Evolutionary conservation across 2,329 filamentous ascomycete species (phyloP).

Genomic region (Lizonia empirigonia): DNA sequence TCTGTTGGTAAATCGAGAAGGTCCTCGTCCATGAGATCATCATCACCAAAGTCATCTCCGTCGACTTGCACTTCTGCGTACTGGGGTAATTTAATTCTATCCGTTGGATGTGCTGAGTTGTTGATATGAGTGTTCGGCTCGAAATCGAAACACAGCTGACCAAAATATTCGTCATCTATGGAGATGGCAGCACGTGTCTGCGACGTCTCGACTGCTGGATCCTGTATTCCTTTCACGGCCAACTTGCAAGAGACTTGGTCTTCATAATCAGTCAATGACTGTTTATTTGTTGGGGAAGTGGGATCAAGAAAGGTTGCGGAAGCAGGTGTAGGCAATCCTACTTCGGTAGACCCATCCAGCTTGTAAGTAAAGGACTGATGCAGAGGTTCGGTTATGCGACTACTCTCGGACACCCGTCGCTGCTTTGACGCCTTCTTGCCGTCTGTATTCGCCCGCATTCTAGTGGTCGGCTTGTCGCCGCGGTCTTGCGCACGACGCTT

Average conservation of each 20-base stretch:
- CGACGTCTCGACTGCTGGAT: background rate
- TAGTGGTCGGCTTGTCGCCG: background rate
- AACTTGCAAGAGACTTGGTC: too few relatives aligned
- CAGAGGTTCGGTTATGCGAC: background rate
- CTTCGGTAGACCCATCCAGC: background rate
- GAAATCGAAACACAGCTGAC: constrained; percentile 11
- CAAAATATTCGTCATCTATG: background rate
- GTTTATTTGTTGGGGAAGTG: background rate
- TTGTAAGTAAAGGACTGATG: background rate
- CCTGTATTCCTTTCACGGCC: background rate
- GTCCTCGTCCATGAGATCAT: constrained; percentile 35
- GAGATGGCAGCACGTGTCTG: background rate
- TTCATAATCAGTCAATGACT: background rate
- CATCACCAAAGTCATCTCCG: constrained; percentile 28
- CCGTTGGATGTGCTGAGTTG: background rate
- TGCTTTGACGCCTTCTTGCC: constrained; percentile 12
- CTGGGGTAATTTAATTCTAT: background rate
- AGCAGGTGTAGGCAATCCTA: background rate
- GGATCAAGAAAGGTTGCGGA: background rate
- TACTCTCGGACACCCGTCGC: constrained; percentile 11
- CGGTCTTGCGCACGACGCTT: constrained; percentile 20
- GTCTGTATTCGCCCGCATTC: background rate
- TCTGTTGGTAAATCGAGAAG: constrained; percentile 24
- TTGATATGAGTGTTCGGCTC: background rate
- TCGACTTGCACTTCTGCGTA: background rate